Percentiles rank a stretch among this genome's conserved stretches.
Evolutionary conservation across 2,329 filamentous ascomycete genomes (phyloP).

Genomic region (Pseudogymnoascus sp.): DNA sequence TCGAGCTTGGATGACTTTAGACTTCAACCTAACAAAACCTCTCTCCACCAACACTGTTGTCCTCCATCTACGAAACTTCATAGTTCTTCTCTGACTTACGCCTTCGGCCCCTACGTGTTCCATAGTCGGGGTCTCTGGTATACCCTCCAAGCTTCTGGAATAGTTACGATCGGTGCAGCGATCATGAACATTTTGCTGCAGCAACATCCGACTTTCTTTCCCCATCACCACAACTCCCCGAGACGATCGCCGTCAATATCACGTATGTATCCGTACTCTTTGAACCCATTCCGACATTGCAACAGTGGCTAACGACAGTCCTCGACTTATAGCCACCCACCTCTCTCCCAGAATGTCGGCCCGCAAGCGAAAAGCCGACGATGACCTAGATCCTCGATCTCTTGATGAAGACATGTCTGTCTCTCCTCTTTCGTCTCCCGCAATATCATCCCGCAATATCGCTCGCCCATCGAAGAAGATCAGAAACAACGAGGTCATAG

Average conservation of each 20-base stretch:
- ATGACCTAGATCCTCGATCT: conserved; percentile 50
- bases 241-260: conserved; percentile 48
- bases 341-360: conserved; percentile 46
- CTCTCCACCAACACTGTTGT: not conserved
- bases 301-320: conserved; percentile 15
- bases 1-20: not conserved
- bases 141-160: conserved; percentile 1
- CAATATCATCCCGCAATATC: conserved; percentile 61
- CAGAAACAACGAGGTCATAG: conserved; percentile 58
- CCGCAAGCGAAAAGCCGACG: conserved; percentile 81
- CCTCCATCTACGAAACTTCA: conserved; percentile 1
- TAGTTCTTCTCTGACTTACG: not conserved
- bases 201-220: conserved; percentile 52
- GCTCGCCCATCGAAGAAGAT: conserved; percentile 57
- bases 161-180: conserved; percentile 15
- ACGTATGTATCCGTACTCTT: conserved; percentile 37
- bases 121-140: not conserved
- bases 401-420: conserved; percentile 81
- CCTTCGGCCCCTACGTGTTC: conserved; percentile 1
- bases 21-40: conserved; percentile 1
- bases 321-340: conserved; percentile 20
- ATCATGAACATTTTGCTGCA: conserved; percentile 57
- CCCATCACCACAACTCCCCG: conserved; percentile 46
- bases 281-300: not conserved
- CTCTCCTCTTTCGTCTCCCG: conserved; percentile 77